Evolutionary conservation across 495 filamentous ascomycete species (phyloP).

Genomic region (Penicillium cataractarum): DNA sequence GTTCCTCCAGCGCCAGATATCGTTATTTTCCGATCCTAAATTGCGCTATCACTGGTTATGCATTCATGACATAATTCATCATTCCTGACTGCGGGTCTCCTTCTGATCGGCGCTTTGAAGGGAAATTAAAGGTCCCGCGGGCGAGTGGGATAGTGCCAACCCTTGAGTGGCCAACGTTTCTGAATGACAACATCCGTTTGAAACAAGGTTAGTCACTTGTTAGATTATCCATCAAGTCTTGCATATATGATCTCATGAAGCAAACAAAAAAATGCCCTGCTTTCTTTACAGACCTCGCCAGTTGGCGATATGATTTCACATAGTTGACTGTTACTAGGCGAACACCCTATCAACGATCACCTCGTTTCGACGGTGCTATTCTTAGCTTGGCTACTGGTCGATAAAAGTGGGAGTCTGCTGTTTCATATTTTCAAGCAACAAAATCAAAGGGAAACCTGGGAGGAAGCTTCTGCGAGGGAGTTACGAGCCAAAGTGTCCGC

Average conservation of each 20-base stretch:
- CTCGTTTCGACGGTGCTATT: neutral
- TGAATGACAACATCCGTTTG: neutral
- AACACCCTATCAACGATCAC: constrained; percentile 4
- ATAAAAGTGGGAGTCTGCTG: neutral
- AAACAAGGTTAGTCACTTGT: constrained; percentile 8
- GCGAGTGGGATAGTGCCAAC: neutral
- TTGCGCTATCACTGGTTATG: constrained; percentile 13
- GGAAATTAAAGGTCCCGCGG: neutral
- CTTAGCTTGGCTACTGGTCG: neutral
- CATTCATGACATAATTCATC: constrained; percentile 30
- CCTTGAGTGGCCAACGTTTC: neutral
- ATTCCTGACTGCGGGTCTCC: constrained; percentile 24
- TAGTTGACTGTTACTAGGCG: constrained; percentile 36
- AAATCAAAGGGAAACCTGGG: neutral
- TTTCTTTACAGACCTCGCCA: neutral
- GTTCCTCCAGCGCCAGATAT: constrained; percentile 1
- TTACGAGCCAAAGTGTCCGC: constrained; percentile 1
- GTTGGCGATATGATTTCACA: constrained; percentile 21
- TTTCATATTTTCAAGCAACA: neutral
- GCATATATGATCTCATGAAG: constrained; percentile 5
- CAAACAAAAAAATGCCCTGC: constrained; percentile 6
- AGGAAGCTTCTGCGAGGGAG: neutral
- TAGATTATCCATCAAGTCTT: constrained; percentile 6
- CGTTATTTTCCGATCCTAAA: constrained; percentile 11
- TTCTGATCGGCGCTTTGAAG: constrained; percentile 13